phyloP scores from a whole-genome alignment of 805 yeast species.

The Candida pseudofarinosa region DNA sequence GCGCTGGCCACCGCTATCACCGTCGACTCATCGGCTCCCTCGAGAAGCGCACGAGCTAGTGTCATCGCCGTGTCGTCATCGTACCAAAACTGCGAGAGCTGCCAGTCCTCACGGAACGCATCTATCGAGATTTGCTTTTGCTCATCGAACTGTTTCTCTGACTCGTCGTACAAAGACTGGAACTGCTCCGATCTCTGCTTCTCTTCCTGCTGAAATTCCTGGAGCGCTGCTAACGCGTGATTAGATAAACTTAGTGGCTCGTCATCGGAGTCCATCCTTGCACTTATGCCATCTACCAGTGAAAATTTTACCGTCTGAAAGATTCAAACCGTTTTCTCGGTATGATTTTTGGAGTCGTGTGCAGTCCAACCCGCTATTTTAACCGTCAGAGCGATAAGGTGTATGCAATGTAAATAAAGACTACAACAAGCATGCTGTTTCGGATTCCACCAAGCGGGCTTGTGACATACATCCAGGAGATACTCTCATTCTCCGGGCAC shows the following conservation, averaged over 20 bases:
- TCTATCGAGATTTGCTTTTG: conserved; percentile 53
- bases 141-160: conserved; percentile 52
- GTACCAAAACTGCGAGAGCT: conserved; percentile 90
- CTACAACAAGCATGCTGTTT: conserved; percentile 11
- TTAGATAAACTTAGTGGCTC: conserved; percentile 44
- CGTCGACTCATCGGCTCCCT: conserved; percentile 70
- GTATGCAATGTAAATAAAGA: conserved; percentile 1
- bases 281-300: background rate
- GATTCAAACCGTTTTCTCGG: background rate
- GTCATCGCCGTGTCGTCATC: conserved; percentile 65
- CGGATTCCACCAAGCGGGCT: conserved; percentile 24
- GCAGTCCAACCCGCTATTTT: background rate
- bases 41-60: conserved; percentile 67
- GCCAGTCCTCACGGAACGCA: conserved; percentile 88
- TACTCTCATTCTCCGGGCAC: conserved; percentile 30
- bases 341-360: background rate
- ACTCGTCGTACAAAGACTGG: conserved; percentile 47
- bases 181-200: conserved; percentile 52
- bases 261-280: conserved; percentile 37
- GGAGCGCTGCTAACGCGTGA: conserved; percentile 51
- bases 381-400: background rate
- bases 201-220: conserved; percentile 67
- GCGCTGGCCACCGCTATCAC: conserved; percentile 79
- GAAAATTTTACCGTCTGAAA: background rate
- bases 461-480: conserved; percentile 19